Percentiles rank a stretch among this genome's conserved stretches.
Evolutionary conservation across 768 basidiomycete genomes (phyloP).

Genomic region (Sporobolomyces phaffii): DNA sequence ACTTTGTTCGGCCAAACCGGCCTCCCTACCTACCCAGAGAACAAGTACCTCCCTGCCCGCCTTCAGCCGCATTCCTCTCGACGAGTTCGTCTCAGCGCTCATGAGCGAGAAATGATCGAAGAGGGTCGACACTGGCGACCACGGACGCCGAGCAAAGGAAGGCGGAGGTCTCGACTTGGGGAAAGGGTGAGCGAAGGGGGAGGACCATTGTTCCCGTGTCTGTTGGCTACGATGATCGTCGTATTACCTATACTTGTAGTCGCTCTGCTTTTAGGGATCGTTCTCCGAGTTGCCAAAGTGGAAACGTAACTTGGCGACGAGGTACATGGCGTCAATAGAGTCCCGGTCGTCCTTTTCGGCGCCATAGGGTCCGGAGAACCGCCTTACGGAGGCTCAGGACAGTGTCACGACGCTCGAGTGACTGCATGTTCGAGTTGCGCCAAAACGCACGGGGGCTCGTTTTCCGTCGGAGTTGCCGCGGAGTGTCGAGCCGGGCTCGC

Average conservation of each 20-base stretch:
- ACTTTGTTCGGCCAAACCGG: not conserved
- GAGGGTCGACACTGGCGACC: not conserved
- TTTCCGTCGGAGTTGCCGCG: not conserved
- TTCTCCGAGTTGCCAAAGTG: not conserved
- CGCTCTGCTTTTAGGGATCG: not conserved
- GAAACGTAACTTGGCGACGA: too few relatives aligned
- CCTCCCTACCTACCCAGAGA: not conserved
- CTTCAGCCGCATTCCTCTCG: not conserved
- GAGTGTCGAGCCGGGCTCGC: not conserved
- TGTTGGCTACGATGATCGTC: not conserved
- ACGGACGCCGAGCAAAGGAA: not conserved
- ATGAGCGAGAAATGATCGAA: not conserved
- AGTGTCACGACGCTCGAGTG: too few relatives aligned
- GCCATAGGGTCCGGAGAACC: too few relatives aligned
- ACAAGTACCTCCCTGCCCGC: slow-evolving; percentile 15
- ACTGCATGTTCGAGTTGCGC: too few relatives aligned
- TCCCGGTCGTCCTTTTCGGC: too few relatives aligned
- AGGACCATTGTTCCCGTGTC: slow-evolving; percentile 2
- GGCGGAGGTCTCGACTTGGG: not conserved
- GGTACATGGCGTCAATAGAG: too few relatives aligned
- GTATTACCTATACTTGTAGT: not conserved
- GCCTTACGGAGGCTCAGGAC: too few relatives aligned
- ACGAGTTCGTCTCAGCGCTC: not conserved
- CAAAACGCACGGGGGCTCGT: too few relatives aligned
- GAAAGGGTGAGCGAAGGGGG: not conserved